phyloP scores from a whole-genome alignment of 495 filamentous ascomycete species.

The Penicillium cataractarum region DNA sequence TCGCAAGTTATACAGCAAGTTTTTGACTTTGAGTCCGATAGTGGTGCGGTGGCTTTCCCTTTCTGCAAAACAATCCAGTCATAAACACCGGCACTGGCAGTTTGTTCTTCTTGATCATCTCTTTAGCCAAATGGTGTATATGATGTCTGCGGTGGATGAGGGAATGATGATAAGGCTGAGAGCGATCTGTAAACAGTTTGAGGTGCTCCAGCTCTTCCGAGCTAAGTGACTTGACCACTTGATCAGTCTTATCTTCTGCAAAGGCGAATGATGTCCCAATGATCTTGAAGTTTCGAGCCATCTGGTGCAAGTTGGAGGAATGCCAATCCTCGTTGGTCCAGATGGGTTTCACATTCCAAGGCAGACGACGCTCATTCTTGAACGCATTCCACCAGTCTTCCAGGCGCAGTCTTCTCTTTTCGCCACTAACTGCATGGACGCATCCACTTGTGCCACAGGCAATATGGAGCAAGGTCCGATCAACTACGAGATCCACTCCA shows the following conservation, averaged over 20 bases:
- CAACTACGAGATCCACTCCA: slow-evolving; percentile 39
- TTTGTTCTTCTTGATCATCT: slow-evolving; percentile 25
- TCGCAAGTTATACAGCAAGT: background rate
- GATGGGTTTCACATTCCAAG: slow-evolving; percentile 26
- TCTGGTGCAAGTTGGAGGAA: slow-evolving; percentile 31
- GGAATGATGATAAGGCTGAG: slow-evolving; percentile 27
- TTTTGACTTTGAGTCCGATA: slow-evolving; percentile 3
- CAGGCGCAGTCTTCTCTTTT: slow-evolving; percentile 21
- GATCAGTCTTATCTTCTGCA: slow-evolving; percentile 26
- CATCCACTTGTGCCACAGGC: slow-evolving; percentile 25
- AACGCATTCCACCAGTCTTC: slow-evolving; percentile 32
- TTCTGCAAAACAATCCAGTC: slow-evolving; percentile 22
- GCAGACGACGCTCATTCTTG: slow-evolving; percentile 28
- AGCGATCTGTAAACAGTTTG: slow-evolving; percentile 32
- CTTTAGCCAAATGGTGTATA: slow-evolving; percentile 24
- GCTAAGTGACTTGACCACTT: slow-evolving; percentile 13
- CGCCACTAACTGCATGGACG: slow-evolving; percentile 37
- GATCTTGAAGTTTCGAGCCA: slow-evolving; percentile 30
- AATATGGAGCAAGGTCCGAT: slow-evolving; percentile 31
- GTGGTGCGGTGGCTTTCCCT: slow-evolving; percentile 19
- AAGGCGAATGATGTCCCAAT: slow-evolving; percentile 38
- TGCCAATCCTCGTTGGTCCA: slow-evolving; percentile 36
- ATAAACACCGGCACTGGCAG: slow-evolving; percentile 18
- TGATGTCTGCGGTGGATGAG: slow-evolving; percentile 27
- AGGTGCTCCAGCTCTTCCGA: slow-evolving; percentile 12